Base-by-base conservation (phyloP, 1,284 basidiomycete genomes). In the Ustilago nuda region DNA sequence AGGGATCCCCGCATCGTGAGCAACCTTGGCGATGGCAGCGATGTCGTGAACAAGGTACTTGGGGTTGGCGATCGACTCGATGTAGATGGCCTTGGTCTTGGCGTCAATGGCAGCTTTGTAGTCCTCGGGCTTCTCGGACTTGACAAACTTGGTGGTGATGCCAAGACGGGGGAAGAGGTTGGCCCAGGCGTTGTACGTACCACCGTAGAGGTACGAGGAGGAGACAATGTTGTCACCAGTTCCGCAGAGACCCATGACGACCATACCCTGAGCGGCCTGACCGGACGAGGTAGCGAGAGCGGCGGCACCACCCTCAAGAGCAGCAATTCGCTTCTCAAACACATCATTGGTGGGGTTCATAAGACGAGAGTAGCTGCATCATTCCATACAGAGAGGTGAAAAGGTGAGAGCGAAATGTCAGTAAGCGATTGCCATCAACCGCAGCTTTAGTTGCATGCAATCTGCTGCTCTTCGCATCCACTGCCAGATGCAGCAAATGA, bases 161-260 rank as follows among this genome's bases (percentile, higher is more conserved):
- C 92, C 92, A 78, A 90, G 92, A 76, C 92, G 91, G 90, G 91
- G 32, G 93, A 93, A 81, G 91, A 72, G 60, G 69, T 37, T 79
- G 56, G 94, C 94, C 88, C 95, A 91, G 84, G 94, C 93, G 82
- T 95, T 95, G 88, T 92, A 94, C 5, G 92, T 94, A 90, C 90
- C 81, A 56, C 77, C 70, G 72, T 81, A 82, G 17, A 82, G 70
- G 71, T 65, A 72, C 8, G 80, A 71, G 5, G 91, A 91, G 2
- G 91, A 90, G 8, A 94, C 90, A 73, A 94, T 92, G 86, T 94
- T 94, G 86, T 94, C 92, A 7, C 93, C 93, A n/a, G 88, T 79
- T 32, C 88, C 86, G 12, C 92, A 91, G 54, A 94, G 88, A 13
- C 91, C 88, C 8, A 78, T 81, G 60, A 73, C 89, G 2, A 93